Conservation (phyloP, 495 filamentous ascomycete species). For the Baudoinia panamericana region DNA sequence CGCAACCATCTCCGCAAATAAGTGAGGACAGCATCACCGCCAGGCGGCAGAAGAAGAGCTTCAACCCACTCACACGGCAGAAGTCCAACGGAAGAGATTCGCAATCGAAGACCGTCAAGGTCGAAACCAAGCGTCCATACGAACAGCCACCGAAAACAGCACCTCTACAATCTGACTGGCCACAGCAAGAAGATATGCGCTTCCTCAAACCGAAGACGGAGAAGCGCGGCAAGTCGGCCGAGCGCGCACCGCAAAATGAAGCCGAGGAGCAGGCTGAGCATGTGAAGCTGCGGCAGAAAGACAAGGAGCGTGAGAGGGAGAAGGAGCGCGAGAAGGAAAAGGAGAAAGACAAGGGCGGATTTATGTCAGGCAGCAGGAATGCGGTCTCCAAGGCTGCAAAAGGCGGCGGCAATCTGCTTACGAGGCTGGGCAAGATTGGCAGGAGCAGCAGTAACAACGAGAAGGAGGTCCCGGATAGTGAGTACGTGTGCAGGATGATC, state of each 20-base stretch:
- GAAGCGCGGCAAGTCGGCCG: conserved; percentile 19
- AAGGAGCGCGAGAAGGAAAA: conserved; percentile 7
- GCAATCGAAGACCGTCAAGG: conserved; percentile 11
- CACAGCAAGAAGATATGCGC: conserved; percentile 4
- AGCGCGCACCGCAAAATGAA: conserved; percentile 8
- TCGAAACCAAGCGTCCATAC: conserved; percentile 3
- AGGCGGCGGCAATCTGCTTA: conserved; percentile 57
- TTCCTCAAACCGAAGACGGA: conserved; percentile 7
- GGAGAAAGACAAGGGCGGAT: conserved; percentile 21
- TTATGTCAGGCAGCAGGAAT: conserved; percentile 61
- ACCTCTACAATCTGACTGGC: conserved; percentile 7
- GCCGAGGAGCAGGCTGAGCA: conserved; percentile 13
- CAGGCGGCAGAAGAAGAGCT: conserved; percentile 5
- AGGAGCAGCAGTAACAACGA: conserved; percentile 59
- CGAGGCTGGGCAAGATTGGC: conserved; percentile 59
- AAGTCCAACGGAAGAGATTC: conserved; percentile 19
- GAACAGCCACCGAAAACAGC: conserved; percentile 16
- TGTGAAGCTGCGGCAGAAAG: conserved; percentile 23
- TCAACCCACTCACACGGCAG: conserved; percentile 16
- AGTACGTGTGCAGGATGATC: conserved; percentile 65
- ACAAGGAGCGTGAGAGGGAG: conserved; percentile 13
- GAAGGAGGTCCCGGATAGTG: conserved; percentile 55
- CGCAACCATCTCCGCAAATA: conserved; percentile 16
- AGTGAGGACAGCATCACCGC: conserved; percentile 10
- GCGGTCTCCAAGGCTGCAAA: conserved; percentile 59